A percentile compares a stretch with the other conserved stretches of the same genome.
Conservation (phyloP, 2,329 filamentous ascomycete genomes). For the Westerdykella sp. region DNA sequence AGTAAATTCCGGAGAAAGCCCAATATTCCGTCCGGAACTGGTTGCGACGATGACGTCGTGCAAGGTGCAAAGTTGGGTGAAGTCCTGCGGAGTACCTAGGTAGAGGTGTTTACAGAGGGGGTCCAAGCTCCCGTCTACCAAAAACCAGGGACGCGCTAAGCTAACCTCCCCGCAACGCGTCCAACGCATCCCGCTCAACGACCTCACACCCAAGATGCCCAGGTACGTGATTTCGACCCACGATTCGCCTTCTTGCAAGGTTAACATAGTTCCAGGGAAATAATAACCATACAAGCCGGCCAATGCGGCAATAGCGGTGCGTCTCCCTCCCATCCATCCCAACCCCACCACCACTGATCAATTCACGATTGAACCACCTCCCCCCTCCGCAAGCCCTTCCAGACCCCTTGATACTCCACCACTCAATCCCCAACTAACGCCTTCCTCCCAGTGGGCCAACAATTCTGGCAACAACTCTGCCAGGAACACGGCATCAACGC, state of each 20-base stretch:
- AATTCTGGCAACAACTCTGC: slow-evolving; percentile 99
- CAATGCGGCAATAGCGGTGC: slow-evolving; percentile 98
- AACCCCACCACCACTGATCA: background rate
- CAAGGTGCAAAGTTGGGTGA: too few species aligned
- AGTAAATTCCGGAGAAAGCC: too few species aligned
- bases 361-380: background rate
- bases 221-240: slow-evolving; percentile 18
- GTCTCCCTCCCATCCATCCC: slow-evolving; percentile 38
- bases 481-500: slow-evolving; percentile 97
- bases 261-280: slow-evolving; percentile 62
- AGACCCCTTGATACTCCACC: too few species aligned
- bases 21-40: too few species aligned
- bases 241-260: background rate
- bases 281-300: slow-evolving; percentile 97
- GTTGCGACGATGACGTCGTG: too few species aligned
- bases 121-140: slow-evolving; percentile 9
- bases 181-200: slow-evolving; percentile 15
- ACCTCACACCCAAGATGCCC: slow-evolving; percentile 29
- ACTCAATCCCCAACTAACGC: slow-evolving; percentile 1
- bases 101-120: background rate
- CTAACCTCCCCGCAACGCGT: slow-evolving; percentile 29
- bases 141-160: slow-evolving; percentile 15
- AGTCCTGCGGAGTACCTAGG: too few species aligned
- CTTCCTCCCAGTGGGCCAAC: slow-evolving; percentile 66
- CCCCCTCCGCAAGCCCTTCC: background rate